A percentile compares a stretch with the other conserved stretches of the same genome.
Conservation (phyloP, 2,329 filamentous ascomycete species). For the Pseudogymnoascus sp. region DNA sequence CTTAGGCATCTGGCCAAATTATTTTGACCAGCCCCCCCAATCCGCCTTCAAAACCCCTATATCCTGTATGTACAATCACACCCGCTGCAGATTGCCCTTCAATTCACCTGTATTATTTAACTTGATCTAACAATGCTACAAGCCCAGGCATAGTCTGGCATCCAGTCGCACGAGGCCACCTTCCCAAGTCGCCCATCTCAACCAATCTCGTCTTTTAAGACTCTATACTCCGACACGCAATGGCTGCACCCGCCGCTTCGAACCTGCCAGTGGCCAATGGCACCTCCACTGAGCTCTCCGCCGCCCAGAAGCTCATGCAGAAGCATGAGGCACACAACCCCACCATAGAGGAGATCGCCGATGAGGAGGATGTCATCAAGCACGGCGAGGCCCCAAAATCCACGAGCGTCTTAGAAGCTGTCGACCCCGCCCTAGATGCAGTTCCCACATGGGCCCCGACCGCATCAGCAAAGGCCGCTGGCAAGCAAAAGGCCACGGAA, state of each 20-base stretch:
- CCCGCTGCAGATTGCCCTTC: not conserved
- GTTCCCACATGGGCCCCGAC: slow-evolving; percentile 41
- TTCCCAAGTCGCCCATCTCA: not conserved
- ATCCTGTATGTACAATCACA: not conserved
- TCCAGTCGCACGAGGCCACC: not conserved
- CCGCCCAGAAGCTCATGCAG: slow-evolving; percentile 51
- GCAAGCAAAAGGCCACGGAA: slow-evolving; percentile 57
- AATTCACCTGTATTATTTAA: not conserved
- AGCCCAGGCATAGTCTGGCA: not conserved
- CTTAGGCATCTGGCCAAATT: slow-evolving; percentile 5
- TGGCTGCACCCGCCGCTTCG: slow-evolving; percentile 22
- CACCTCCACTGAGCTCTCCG: slow-evolving; percentile 17
- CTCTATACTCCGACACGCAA: slow-evolving; percentile 12
- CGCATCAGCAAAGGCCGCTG: slow-evolving; percentile 54
- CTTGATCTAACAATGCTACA: not conserved
- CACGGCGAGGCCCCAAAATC: slow-evolving; percentile 44
- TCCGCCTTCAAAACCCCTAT: slow-evolving; percentile 4
- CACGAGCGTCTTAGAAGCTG: slow-evolving; percentile 28
- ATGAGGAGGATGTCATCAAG: slow-evolving; percentile 70
- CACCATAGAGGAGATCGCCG: slow-evolving; percentile 71
- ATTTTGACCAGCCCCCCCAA: not conserved
- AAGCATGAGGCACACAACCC: slow-evolving; percentile 51
- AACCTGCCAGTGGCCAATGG: slow-evolving; percentile 17
- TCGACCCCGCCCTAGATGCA: slow-evolving; percentile 30
- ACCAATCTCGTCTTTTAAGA: not conserved